Conservation (phyloP, 495 filamentous ascomycete genomes). For the Saxophila tyrrhenica region DNA sequence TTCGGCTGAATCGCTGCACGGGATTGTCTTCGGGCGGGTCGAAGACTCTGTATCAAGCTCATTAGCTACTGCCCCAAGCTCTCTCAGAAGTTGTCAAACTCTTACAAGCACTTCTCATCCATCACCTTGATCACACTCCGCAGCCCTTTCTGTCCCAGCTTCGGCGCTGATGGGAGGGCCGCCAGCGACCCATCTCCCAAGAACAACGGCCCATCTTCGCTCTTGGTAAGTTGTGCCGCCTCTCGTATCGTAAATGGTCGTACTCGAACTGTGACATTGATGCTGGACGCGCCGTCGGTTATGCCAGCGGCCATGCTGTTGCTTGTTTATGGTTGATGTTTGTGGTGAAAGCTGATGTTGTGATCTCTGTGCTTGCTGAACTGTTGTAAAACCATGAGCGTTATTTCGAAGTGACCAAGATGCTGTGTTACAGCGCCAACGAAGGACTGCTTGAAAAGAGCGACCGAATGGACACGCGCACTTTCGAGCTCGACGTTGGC, state of each 20-base stretch:
- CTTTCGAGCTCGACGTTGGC: not conserved
- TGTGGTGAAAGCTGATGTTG: not conserved
- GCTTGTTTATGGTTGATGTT: not conserved
- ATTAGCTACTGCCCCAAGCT: not conserved
- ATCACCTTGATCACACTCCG: slow-evolving; percentile 89
- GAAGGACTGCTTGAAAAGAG: not conserved
- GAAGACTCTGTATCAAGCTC: slow-evolving; percentile 56
- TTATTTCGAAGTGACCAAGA: not conserved
- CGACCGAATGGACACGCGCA: not conserved
- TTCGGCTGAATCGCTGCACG: slow-evolving; percentile 78
- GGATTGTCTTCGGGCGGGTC: slow-evolving; percentile 96
- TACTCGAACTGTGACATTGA: slow-evolving; percentile 75
- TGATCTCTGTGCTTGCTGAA: not conserved
- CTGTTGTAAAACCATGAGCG: not conserved
- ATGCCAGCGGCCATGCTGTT: slow-evolving; percentile 25
- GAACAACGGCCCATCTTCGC: slow-evolving; percentile 81
- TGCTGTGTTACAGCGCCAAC: not conserved
- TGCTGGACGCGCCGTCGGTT: slow-evolving; percentile 51
- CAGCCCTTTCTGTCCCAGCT: slow-evolving; percentile 76
- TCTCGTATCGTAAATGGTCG: slow-evolving; percentile 82
- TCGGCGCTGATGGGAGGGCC: slow-evolving; percentile 59
- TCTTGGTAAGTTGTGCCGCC: slow-evolving; percentile 56
- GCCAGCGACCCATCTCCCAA: slow-evolving; percentile 92
- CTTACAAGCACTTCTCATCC: slow-evolving; percentile 91
- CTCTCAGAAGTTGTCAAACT: slow-evolving; percentile 7